A percentile compares a stretch with the other conserved stretches of the same genome.
Conservation (phyloP, 257 asterid genomes). For the Leptodermis oblonga region DNA sequence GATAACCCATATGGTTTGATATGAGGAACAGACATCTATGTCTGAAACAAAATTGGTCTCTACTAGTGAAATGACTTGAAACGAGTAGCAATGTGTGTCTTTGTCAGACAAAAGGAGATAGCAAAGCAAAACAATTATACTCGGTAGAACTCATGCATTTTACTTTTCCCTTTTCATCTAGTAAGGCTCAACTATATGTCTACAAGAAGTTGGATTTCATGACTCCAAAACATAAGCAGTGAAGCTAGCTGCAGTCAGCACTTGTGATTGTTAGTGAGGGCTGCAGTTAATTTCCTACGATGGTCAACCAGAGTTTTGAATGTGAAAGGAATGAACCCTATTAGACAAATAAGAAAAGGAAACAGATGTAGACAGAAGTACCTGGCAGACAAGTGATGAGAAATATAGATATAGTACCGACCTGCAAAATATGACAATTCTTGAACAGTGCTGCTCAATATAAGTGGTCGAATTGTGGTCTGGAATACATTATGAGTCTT, state of each 20-base stretch:
- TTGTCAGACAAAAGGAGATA: background rate
- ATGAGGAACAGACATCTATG: background rate
- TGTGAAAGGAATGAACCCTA: background rate
- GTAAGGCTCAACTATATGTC: background rate
- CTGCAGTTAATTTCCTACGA: background rate
- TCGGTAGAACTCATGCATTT: background rate
- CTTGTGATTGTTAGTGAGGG: background rate
- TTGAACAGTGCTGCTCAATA: background rate
- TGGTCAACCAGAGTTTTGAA: background rate
- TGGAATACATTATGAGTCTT: background rate
- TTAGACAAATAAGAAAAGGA: background rate
- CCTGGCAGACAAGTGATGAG: slow-evolving; percentile 58
- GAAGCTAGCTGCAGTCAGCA: background rate
- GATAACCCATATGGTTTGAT: background rate
- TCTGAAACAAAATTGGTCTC: background rate
- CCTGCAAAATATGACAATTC: slow-evolving; percentile 35
- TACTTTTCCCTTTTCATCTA: background rate
- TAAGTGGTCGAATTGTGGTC: background rate
- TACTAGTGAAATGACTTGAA: background rate
- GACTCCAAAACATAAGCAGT: background rate
- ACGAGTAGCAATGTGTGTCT: background rate
- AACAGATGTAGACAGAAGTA: slow-evolving; percentile 12
- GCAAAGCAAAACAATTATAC: background rate
- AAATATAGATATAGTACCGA: slow-evolving; percentile 41
- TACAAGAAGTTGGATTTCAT: background rate